These are phyloP conservation scores for Fusarium sp. DNA, from an alignment of 2,329 filamentous ascomycete genomes.

Conservation along the genomic window DNA sequence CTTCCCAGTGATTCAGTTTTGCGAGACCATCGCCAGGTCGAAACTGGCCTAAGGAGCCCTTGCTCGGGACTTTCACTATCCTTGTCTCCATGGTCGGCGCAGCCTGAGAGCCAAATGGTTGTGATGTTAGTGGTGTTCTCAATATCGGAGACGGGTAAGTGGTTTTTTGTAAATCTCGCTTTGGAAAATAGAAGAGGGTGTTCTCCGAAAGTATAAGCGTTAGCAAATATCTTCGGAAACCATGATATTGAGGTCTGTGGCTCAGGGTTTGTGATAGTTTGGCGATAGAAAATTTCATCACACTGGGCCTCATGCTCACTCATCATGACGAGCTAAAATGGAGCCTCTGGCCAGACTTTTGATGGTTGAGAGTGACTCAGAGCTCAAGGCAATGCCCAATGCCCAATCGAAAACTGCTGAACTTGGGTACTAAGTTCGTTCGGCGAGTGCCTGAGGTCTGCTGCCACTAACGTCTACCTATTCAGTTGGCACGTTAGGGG, in stretches of 20 bases:
- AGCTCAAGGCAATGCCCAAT: slow-evolving; percentile 19
- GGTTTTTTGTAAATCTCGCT: neutral
- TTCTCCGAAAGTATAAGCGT: neutral
- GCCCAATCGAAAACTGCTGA: slow-evolving; percentile 20
- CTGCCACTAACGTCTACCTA: slow-evolving; percentile 13
- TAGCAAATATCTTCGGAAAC: neutral
- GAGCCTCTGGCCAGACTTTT: slow-evolving; percentile 27
- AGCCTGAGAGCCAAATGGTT: slow-evolving; percentile 18
- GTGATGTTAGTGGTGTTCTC: slow-evolving; percentile 43
- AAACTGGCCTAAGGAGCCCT: slow-evolving; percentile 49
- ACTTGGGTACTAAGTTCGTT: neutral
- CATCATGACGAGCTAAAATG: slow-evolving; percentile 40
- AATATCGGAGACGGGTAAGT: neutral
- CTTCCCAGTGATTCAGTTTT: slow-evolving; percentile 55
- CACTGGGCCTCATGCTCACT: slow-evolving; percentile 39
- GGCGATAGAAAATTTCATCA: slow-evolving; percentile 42
- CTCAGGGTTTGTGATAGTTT: slow-evolving; percentile 32
- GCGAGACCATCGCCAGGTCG: slow-evolving; percentile 39
- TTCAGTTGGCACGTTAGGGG: slow-evolving; percentile 18
- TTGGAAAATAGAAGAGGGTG: neutral
- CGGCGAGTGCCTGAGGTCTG: slow-evolving; percentile 2
- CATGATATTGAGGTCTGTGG: slow-evolving; percentile 18
- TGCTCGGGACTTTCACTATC: slow-evolving; percentile 49
- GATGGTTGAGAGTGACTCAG: slow-evolving; percentile 37
- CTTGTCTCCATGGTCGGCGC: slow-evolving; percentile 51